Base-by-base conservation (phyloP, 176 grass and related monocot species). In the Oryza brachyantha region DNA sequence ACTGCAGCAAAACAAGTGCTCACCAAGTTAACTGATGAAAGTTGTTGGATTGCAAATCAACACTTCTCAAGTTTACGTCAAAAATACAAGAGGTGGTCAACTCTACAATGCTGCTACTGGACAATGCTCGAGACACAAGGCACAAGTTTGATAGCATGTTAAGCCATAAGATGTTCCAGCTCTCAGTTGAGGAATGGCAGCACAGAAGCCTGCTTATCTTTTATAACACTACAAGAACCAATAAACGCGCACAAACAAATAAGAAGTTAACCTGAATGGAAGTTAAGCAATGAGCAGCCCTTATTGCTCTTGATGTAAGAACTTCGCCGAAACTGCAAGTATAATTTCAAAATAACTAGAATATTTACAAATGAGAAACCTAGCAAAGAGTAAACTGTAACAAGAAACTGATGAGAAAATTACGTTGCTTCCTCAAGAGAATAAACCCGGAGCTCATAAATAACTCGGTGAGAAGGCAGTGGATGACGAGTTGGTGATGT, bases 361-460 rank as follows among this genome's bases (percentile, higher is more conserved):
- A 17, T 31, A 40, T 77, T 76, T 32, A 57, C 11, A 45, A 46
- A 90, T 14, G 52, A 79, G 38, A 50, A 84, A 48, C 9, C 7
- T 67, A 2, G 31, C 11, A 85, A 42, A 70, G 5, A 75, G 66
- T 16, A 74, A 64, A 62, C 28, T 77, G 16, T 8, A 63, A 55
- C 38, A 68, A 78, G 37, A 28, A 63, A 86, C 57, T 55, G 50
- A 34, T 63, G 26, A 61, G 68, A 74, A 66, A 68, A 83, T 87
- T 91, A 96, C 96, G 81, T 89, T 29, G 88, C 88, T 64, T 87
- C 86, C 91, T 99, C 96, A 27, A 99, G 92, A 67, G 96, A 99
- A 86, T 99, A 99, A 65, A 99, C 90, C 55, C 96, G 90, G 83
- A 99, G 96, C 76, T 99, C 96, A 77, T 99, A 99, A 45, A 96